These are phyloP conservation scores for Diaporthe amygdali DNA, from an alignment of 2,329 filamentous ascomycete genomes.

Conservation along the genomic window DNA sequence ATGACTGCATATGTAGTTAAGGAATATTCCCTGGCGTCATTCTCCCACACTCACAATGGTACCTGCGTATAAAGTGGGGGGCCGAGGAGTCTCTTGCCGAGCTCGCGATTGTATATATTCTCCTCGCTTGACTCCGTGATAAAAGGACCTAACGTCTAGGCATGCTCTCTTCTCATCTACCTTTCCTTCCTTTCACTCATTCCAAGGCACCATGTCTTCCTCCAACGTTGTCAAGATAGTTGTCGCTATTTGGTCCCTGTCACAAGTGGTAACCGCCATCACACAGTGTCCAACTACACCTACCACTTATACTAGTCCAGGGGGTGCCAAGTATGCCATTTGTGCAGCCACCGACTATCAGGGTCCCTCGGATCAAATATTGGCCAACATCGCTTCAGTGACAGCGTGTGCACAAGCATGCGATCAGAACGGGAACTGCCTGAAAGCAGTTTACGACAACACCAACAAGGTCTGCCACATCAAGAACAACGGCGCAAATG, in stretches of 20 bases:
- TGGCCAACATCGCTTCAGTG: not conserved
- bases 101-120: not conserved
- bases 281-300: constrained; percentile 5
- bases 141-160: not conserved
- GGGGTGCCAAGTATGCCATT: constrained; percentile 13
- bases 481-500: constrained; percentile 7
- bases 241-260: not conserved
- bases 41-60: not conserved
- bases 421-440: not conserved
- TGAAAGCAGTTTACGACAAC: constrained; percentile 18
- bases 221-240: not conserved
- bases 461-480: constrained; percentile 8
- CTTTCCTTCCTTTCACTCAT: not conserved
- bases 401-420: constrained; percentile 17
- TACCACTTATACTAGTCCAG: constrained; percentile 12
- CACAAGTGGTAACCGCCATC: not conserved
- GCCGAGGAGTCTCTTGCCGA: not conserved
- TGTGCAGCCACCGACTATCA: constrained; percentile 13
- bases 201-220: not conserved
- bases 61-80: not conserved
- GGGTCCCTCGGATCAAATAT: not conserved
- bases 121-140: not conserved
- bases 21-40: not conserved
- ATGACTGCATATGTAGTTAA: constrained; percentile 4
- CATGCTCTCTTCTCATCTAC: not conserved